A percentile compares a stretch with the other conserved stretches of the same genome.
These are phyloP conservation scores for Plenodomus biglobosus DNA, from an alignment of 2,329 filamentous ascomycete genomes.

Conservation along the genomic window DNA sequence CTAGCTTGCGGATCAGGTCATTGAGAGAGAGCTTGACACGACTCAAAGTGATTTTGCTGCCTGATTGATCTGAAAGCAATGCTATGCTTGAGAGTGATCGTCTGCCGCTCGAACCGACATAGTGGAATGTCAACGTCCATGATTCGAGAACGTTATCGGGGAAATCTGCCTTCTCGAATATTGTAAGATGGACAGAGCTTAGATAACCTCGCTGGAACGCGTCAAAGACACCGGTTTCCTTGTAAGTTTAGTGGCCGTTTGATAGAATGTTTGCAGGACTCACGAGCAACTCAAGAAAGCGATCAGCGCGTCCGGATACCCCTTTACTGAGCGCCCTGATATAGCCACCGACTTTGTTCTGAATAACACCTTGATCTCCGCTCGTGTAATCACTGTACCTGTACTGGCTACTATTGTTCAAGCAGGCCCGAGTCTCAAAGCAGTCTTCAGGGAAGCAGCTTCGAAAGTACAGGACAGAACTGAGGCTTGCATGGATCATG, in stretches of 20 bases:
- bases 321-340: conserved; percentile 5
- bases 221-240: conserved; percentile 55
- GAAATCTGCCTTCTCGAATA: conserved; percentile 45
- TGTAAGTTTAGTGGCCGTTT: background rate
- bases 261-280: background rate
- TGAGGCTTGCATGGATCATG: conserved; percentile 2
- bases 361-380: background rate
- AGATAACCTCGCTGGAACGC: conserved; percentile 49
- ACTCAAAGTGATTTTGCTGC: conserved; percentile 40
- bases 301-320: conserved; percentile 2
- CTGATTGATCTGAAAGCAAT: conserved; percentile 32
- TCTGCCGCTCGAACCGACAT: conserved; percentile 19
- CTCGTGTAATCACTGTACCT: conserved; percentile 1
- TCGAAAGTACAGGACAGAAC: background rate
- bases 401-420: background rate
- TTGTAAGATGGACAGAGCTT: conserved; percentile 50
- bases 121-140: conserved; percentile 55
- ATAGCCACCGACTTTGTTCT: background rate
- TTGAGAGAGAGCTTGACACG: conserved; percentile 49
- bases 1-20: conserved; percentile 47
- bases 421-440: background rate
- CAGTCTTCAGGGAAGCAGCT: conserved; percentile 1
- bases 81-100: conserved; percentile 22
- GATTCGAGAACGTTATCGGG: conserved; percentile 50
- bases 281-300: conserved; percentile 4